These are phyloP conservation scores for Saturnispora mendoncae DNA, from an alignment of 805 yeast genomes.

Conservation along the genomic window DNA sequence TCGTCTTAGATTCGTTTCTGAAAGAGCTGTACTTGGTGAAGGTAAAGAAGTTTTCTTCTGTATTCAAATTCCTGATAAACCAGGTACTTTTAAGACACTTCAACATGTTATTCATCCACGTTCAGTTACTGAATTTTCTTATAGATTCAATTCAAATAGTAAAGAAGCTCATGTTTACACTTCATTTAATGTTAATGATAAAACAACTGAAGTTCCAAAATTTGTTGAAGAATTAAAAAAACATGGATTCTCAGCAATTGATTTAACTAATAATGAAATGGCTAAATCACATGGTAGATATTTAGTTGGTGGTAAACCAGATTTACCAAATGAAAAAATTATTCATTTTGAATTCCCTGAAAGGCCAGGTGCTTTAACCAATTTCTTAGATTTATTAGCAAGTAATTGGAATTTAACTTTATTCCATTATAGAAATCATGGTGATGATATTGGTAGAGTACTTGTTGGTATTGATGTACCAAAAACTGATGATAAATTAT, in stretches of 20 bases:
- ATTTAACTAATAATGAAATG: constrained; percentile 85
- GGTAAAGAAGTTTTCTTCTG: constrained; percentile 92
- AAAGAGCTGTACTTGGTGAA: constrained; percentile 97
- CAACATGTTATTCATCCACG: constrained; percentile 79
- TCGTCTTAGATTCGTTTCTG: constrained; percentile 89
- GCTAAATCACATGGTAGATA: constrained; percentile 96
- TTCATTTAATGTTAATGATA: constrained; percentile 75
- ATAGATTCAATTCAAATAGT: constrained; percentile 52
- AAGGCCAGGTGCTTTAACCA: constrained; percentile 87
- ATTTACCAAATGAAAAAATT: constrained; percentile 65
- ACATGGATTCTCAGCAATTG: constrained; percentile 65
- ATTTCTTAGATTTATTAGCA: constrained; percentile 63
- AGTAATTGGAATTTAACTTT: constrained; percentile 85
- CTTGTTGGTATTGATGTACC: constrained; percentile 88
- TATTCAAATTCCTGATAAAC: constrained; percentile 83
- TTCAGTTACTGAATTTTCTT: constrained; percentile 88
- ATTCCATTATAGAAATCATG: constrained; percentile 96
- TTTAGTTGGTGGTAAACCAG: constrained; percentile 84
- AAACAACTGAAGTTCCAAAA: constrained; percentile 60
- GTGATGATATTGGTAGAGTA: constrained; percentile 89
- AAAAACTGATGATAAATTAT: constrained; percentile 50
- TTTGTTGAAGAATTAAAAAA: constrained; percentile 52
- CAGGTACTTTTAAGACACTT: constrained; percentile 79
- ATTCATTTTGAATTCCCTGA: constrained; percentile 93
- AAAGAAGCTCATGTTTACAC: constrained; percentile 69